Conservation (phyloP, 768 basidiomycete species). For the Mycena polygramma region DNA sequence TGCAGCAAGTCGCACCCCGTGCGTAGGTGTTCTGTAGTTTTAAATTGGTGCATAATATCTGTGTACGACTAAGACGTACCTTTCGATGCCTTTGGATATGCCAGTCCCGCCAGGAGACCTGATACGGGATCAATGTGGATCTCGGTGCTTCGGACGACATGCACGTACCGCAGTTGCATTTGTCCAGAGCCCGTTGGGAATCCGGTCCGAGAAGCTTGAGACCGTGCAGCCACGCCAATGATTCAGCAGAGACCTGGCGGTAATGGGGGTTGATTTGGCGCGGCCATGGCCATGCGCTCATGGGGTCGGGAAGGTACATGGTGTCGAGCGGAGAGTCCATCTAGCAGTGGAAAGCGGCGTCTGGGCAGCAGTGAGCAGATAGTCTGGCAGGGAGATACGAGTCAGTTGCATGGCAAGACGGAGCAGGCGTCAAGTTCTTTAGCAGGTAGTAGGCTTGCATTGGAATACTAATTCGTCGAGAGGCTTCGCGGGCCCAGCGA, state of each 20-base stretch:
- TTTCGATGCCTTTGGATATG: slow-evolving; percentile 3
- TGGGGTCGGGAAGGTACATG: neutral
- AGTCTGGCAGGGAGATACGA: no score
- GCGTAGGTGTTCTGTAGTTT: neutral
- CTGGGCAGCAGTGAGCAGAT: no score
- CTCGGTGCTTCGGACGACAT: neutral
- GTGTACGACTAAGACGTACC: neutral
- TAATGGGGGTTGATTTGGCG: slow-evolving; percentile 1
- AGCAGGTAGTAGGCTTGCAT: no score
- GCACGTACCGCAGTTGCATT: neutral
- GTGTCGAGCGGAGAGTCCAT: neutral
- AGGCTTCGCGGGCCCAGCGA: no score
- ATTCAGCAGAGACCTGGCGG: neutral
- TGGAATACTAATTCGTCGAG: no score
- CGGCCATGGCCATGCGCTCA: neutral
- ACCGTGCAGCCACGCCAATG: neutral
- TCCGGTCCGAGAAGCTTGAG: neutral
- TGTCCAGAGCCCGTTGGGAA: neutral
- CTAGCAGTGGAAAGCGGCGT: no score
- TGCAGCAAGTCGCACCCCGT: neutral
- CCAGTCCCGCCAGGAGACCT: neutral
- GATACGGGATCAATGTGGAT: no score
- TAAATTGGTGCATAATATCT: no score
- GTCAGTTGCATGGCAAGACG: no score
- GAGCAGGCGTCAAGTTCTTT: no score